A percentile compares a stretch with the other conserved stretches of the same genome.
Evolutionary conservation across 495 filamentous ascomycete genomes (phyloP).

Genomic region (Daldinia loculata): DNA sequence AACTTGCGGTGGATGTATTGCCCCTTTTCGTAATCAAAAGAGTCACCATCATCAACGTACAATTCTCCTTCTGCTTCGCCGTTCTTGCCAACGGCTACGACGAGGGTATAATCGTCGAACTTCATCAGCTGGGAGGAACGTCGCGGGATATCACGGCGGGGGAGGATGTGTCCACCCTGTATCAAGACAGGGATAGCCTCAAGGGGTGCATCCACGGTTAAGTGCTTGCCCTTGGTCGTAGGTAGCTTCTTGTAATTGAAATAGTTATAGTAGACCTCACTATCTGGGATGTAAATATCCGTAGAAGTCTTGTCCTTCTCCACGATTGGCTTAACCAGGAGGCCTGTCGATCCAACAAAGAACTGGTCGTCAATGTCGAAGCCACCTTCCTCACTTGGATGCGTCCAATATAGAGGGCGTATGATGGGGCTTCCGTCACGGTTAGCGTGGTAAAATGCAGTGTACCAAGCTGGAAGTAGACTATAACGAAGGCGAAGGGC

Average conservation of each 20-base stretch:
- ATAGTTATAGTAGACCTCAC: slow-evolving; percentile 92
- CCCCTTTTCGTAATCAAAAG: slow-evolving; percentile 84
- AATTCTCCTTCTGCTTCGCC: slow-evolving; percentile 80
- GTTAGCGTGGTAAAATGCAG: slow-evolving; percentile 89
- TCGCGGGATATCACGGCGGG: slow-evolving; percentile 85
- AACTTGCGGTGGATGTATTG: slow-evolving; percentile 88
- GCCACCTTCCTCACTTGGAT: slow-evolving; percentile 85
- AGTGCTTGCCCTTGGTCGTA: slow-evolving; percentile 68
- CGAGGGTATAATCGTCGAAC: slow-evolving; percentile 92
- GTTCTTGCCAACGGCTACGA: slow-evolving; percentile 75
- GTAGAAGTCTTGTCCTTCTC: slow-evolving; percentile 74
- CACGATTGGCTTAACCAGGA: slow-evolving; percentile 88
- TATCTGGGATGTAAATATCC: slow-evolving; percentile 86
- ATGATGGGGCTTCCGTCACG: slow-evolving; percentile 86
- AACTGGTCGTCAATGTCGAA: slow-evolving; percentile 93
- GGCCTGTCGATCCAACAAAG: slow-evolving; percentile 84
- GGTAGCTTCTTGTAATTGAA: slow-evolving; percentile 80
- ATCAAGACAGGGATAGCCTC: slow-evolving; percentile 89
- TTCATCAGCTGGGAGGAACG: slow-evolving; percentile 88
- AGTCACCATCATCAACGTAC: slow-evolving; percentile 94
- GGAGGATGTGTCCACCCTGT: slow-evolving; percentile 90
- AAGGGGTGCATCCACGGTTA: slow-evolving; percentile 77
- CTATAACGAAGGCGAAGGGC: slow-evolving; percentile 89
- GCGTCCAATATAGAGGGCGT: slow-evolving; percentile 88
- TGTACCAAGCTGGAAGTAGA: slow-evolving; percentile 94